Conservation (phyloP, 192 early-diverging fungal genomes). For the Phlyctochytrium arcticum region DNA sequence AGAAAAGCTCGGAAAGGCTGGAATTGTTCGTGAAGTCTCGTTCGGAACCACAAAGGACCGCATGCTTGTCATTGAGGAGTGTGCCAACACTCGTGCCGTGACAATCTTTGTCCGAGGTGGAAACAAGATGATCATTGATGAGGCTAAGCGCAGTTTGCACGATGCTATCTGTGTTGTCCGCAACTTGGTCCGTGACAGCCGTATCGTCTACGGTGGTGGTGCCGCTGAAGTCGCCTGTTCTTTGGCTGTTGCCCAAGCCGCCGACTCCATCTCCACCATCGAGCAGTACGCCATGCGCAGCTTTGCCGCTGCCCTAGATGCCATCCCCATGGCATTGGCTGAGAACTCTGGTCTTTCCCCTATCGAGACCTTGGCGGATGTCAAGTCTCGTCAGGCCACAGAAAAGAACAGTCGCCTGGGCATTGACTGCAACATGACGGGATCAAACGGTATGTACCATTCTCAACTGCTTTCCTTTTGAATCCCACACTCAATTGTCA, state of each 20-base stretch:
- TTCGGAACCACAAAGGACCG: conserved; percentile 99
- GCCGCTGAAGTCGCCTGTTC: conserved; percentile 96
- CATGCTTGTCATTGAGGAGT: conserved; percentile 99
- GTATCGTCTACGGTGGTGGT: conserved; percentile 98
- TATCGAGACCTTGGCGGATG: conserved; percentile 92
- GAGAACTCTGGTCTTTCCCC: conserved; percentile 97
- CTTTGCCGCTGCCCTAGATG: conserved; percentile 95
- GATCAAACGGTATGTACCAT: conserved; percentile 65
- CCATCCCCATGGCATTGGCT: conserved; percentile 86
- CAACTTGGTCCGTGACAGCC: conserved; percentile 94
- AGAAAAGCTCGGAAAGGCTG: conserved; percentile 90
- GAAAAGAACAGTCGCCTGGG: conserved; percentile 85
- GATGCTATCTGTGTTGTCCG: conserved; percentile 99
- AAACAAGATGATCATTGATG: conserved; percentile 99
- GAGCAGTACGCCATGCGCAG: conserved; percentile 99
- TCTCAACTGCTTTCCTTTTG: neutral
- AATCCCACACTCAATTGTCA: conserved; percentile 14
- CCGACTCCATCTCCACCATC: conserved; percentile 83
- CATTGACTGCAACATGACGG: conserved; percentile 92
- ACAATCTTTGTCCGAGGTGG: conserved; percentile 96
- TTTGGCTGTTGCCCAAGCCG: conserved; percentile 87
- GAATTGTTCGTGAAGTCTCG: conserved; percentile 87
- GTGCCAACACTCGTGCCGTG: conserved; percentile 96
- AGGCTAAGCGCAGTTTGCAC: conserved; percentile 95
- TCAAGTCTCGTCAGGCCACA: conserved; percentile 90